Percentiles rank a stretch among this genome's conserved stretches.
Conservation (phyloP, 2,329 filamentous ascomycete genomes). For the Colletotrichum liaoningense region DNA sequence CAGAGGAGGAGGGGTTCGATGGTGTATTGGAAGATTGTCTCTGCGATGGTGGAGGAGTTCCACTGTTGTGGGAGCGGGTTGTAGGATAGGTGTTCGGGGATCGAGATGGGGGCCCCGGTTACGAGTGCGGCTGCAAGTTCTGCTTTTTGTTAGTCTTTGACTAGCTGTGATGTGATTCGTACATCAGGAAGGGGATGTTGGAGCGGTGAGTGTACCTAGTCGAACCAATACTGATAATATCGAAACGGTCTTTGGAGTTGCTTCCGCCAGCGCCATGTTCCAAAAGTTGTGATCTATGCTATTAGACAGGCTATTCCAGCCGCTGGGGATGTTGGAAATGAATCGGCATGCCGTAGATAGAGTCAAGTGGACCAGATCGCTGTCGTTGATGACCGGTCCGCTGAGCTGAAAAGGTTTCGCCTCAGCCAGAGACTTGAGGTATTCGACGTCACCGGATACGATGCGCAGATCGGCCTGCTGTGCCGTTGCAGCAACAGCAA, state of each 20-base stretch:
- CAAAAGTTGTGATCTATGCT: slow-evolving; percentile 18
- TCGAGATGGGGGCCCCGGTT: slow-evolving; percentile 39
- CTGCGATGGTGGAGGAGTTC: slow-evolving; percentile 31
- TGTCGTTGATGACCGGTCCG: slow-evolving; percentile 3
- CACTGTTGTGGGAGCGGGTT: slow-evolving; percentile 15
- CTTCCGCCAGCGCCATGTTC: background rate
- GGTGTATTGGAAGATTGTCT: slow-evolving; percentile 37
- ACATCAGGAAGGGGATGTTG: background rate
- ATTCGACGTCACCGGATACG: background rate
- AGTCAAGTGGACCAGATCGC: slow-evolving; percentile 7
- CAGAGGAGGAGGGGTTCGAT: slow-evolving; percentile 46
- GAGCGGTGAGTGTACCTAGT: slow-evolving; percentile 37
- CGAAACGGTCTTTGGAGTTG: slow-evolving; percentile 21
- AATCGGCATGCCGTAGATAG: slow-evolving; percentile 20
- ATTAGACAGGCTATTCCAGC: slow-evolving; percentile 13
- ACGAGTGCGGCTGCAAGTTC: slow-evolving; percentile 45
- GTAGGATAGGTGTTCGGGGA: slow-evolving; percentile 39
- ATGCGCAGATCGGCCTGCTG: slow-evolving; percentile 12
- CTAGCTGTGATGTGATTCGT: background rate
- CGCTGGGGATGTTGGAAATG: slow-evolving; percentile 7
- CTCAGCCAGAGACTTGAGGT: slow-evolving; percentile 18
- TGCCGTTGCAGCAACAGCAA: slow-evolving; percentile 35
- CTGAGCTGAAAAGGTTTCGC: background rate
- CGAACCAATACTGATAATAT: slow-evolving; percentile 40
- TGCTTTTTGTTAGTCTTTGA: slow-evolving; percentile 19